phyloP scores from a whole-genome alignment of 108 stramenopile genomes.

The Chaetoceros muelleri region DNA sequence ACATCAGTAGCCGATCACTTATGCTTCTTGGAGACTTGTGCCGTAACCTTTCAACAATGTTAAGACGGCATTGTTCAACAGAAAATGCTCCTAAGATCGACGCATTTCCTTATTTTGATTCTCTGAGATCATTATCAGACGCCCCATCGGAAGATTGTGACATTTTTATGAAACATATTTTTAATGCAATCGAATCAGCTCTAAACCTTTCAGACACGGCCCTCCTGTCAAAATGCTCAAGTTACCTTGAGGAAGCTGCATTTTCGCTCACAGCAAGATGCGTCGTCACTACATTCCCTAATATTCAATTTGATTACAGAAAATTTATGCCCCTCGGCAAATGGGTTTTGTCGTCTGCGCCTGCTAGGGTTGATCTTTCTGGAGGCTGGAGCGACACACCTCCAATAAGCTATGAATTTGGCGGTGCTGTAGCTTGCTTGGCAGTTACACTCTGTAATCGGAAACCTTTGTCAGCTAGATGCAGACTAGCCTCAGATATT shows the following conservation, averaged over 20 bases:
- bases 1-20: slow-evolving; percentile 41
- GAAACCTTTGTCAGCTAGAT: slow-evolving; percentile 54
- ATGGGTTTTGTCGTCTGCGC: slow-evolving; percentile 51
- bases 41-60: slow-evolving; percentile 5
- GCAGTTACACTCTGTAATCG: slow-evolving; percentile 51
- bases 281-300: background rate
- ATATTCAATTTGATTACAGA: background rate
- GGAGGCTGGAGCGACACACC: slow-evolving; percentile 90
- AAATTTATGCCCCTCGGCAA: slow-evolving; percentile 8
- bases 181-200: no score
- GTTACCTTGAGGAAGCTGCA: slow-evolving; percentile 5
- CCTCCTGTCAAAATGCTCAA: slow-evolving; percentile 2
- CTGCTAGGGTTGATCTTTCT: slow-evolving; percentile 69
- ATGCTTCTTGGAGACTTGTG: slow-evolving; percentile 29
- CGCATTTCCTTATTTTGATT: no score
- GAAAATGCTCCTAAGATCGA: no score
- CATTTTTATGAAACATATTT: no score
- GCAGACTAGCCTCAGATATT: slow-evolving; percentile 24
- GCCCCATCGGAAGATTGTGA: no score
- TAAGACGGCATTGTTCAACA: no score
- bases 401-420: slow-evolving; percentile 69
- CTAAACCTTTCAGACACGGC: no score
- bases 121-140: background rate
- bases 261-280: background rate
- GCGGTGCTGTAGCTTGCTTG: slow-evolving; percentile 57